Conservation (phyloP, 805 yeast species). For the Metschnikowia corniflorae region DNA sequence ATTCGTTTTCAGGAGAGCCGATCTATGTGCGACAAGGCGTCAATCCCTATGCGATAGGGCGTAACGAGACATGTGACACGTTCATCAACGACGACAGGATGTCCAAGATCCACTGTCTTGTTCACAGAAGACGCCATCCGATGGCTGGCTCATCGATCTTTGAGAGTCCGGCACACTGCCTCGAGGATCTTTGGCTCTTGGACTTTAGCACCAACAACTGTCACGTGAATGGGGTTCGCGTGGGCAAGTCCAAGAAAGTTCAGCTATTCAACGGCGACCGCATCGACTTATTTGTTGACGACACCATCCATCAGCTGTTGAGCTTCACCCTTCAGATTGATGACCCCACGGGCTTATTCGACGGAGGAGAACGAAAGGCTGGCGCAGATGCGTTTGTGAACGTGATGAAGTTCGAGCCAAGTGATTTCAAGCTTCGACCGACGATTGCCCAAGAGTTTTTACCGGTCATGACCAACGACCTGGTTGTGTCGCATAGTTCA, state of each 20-base stretch:
- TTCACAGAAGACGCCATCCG: conserved; percentile 61
- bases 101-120: conserved; percentile 79
- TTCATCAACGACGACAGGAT: conserved; percentile 68
- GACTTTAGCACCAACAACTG: conserved; percentile 83
- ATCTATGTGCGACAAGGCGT: conserved; percentile 65
- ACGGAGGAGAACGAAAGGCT: conserved; percentile 38
- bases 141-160: conserved; percentile 46
- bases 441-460: conserved; percentile 16
- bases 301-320: conserved; percentile 46
- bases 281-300: conserved; percentile 64
- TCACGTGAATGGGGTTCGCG: conserved; percentile 54
- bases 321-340: conserved; percentile 51
- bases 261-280: conserved; percentile 63
- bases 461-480: neutral
- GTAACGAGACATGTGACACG: conserved; percentile 60
- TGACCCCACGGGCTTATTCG: conserved; percentile 64
- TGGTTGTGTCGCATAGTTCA: neutral
- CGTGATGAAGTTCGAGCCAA: conserved; percentile 24
- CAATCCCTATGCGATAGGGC: conserved; percentile 68
- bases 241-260: conserved; percentile 62
- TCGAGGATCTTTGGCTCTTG: conserved; percentile 74
- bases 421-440: conserved; percentile 30
- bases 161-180: conserved; percentile 70
- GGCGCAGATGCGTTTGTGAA: conserved; percentile 20
- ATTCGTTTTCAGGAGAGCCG: conserved; percentile 44